Conservation (phyloP, 768 basidiomycete species). For the Tubosaeta brunneosetosa region DNA sequence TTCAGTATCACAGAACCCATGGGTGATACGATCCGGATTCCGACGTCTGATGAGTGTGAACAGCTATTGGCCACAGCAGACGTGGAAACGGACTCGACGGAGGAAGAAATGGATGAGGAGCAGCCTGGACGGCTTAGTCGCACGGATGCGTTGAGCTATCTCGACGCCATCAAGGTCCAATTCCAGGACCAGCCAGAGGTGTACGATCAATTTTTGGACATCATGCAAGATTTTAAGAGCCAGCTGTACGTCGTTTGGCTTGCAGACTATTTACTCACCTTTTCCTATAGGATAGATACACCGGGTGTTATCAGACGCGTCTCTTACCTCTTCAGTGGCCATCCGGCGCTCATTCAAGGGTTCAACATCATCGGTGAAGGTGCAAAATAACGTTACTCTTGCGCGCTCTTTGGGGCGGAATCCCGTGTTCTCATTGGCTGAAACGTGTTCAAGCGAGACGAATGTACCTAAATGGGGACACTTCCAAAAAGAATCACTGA, state of each 20-base stretch:
- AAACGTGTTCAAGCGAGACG: too few relatives aligned
- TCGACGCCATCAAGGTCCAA: constrained; percentile 60
- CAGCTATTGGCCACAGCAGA: constrained; percentile 20
- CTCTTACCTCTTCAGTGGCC: constrained; percentile 86
- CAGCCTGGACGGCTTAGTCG: not conserved
- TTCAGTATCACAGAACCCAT: constrained; percentile 15
- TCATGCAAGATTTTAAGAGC: constrained; percentile 75
- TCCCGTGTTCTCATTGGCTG: too few relatives aligned
- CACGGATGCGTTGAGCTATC: constrained; percentile 46
- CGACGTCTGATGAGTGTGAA: constrained; percentile 16
- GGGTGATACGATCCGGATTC: not conserved
- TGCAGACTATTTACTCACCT: not conserved
- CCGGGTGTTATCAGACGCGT: constrained; percentile 96
- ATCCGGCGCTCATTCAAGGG: constrained; percentile 88
- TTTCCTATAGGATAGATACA: constrained; percentile 76
- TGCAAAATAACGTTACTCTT: too few relatives aligned
- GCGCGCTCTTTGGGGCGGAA: too few relatives aligned
- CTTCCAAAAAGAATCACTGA: too few relatives aligned
- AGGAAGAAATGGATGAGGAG: constrained; percentile 15
- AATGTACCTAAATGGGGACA: too few relatives aligned
- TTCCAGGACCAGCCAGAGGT: constrained; percentile 57
- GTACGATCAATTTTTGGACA: constrained; percentile 60
- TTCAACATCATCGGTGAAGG: constrained; percentile 62
- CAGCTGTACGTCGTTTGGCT: constrained; percentile 40
- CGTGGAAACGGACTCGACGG: constrained; percentile 21